Base-by-base conservation (phyloP, 306 rosid genomes). In the Cucumis melo region DNA sequence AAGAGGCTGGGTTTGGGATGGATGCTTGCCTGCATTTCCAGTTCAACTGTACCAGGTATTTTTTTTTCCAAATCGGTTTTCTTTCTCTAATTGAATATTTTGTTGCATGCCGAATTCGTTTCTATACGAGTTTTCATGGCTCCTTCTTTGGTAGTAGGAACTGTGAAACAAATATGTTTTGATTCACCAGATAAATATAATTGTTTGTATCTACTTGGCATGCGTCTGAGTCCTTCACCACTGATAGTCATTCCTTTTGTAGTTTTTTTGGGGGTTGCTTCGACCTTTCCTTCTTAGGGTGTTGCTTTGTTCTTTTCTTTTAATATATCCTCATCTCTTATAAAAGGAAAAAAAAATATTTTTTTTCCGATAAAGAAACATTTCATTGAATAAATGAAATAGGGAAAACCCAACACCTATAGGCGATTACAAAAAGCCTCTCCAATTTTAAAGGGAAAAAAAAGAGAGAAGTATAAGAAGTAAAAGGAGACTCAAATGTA, bases 1-100 rank as follows among this genome's bases (percentile, higher is more conserved):
- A 60, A 85, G 98, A 88, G 88, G 96, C 66, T 95, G 91, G 90
- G 16, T 90, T 75, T 95, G 99, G 99, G 90, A 84, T 73, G 99
- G 99, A 81, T 95, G 99, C 82, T 77, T 95, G 92, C 99, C 98
- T 54, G 85, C 94, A 42, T 90, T 95, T 81, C 96, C 99, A 2
- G 98, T 95, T 81, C 99, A 95, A 81, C 91, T 93, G 42, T 92
- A 95, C 79, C 93, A 90, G 99, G 99, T 92, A 77, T 77, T 78
- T 53, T 29, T 46, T 23, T 42, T 17, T 1, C 29, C 5, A 48
- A 24, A 27, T 61, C 1, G 29, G 20, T 61, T 3, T 50, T 15
- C 44, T 50, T 24, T 72, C 23, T 16, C 17, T 15, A 16, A 27
- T 72, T 48, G 46, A 72, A 44, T 55, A 13, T 27, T 19, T 27